Base-by-base conservation (phyloP, 495 filamentous ascomycete species). In the Penicillium pulvis region DNA sequence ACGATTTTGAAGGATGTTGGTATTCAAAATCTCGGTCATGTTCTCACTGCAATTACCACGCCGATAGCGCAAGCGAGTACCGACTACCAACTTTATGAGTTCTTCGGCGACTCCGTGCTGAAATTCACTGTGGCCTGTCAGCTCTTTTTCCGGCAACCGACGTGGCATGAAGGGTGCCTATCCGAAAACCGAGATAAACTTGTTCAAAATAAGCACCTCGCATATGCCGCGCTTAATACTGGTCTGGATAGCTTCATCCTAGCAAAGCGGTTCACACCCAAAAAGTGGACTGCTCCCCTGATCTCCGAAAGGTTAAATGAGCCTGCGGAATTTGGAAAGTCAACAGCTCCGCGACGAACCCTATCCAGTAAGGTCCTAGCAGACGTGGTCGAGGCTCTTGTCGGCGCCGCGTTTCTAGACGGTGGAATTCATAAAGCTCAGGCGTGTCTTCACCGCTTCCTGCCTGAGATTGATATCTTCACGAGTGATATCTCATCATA, bases 61-160 rank as follows among this genome's bases (percentile, higher is more conserved):
- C 85, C 88, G 0, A 77, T 81, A 2, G 83, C 91, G 0, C 67
- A 75, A 10, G 85, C 86, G 44, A 61, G 62, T 3, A 83, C 76
- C 0, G 81, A 97, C 58, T 98, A 98, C 66, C 90, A 98, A 62
- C 81, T 89, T 23, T 79, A 95, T 1, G 94, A 98, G 70, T 96
- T 96, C 64, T 77, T 97, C 0, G 94, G 94, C 0, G 94, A 98
- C 62, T 82, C 83, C 0, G 80, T 96, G 9, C 80, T 98, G n/a
- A 98, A 98, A 64, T 83, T 87, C 44, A 83, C 83, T 23, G 83
- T 87, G 0, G 87, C 86, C 4, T 71, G 89, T 24, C 84, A 89
- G 35, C 79, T 92, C 3, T 82, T 86, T 54, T 85, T 85, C n/a
- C 67, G 83, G 39, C 79, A 90, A 44, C 82, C 82, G 0, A 74